These are phyloP conservation scores for Backusella mclennaniae DNA, from an alignment of 192 early-diverging fungal species.

Conservation along the genomic window DNA sequence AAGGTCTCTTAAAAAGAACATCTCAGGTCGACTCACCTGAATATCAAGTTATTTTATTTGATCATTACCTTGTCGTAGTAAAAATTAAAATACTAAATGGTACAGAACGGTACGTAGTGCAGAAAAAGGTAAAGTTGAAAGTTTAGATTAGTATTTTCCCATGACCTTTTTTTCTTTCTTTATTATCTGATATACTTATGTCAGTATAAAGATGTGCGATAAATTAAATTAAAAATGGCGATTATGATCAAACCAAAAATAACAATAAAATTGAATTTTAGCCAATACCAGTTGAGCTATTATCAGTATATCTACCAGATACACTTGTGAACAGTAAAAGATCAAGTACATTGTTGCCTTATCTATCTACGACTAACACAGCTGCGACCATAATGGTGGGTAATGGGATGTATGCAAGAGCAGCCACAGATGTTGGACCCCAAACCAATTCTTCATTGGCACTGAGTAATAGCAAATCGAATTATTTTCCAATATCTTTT, in stretches of 20 bases:
- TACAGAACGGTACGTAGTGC: conserved; percentile 61
- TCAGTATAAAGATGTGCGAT: neutral
- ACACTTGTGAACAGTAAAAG: conserved; percentile 4
- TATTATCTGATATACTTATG: neutral
- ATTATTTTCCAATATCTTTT: conserved; percentile 71
- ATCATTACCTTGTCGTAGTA: conserved; percentile 81
- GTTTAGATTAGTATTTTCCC: neutral
- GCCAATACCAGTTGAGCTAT: conserved; percentile 78
- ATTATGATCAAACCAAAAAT: neutral
- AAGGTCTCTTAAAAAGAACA: conserved; percentile 72
- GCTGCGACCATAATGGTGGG: conserved; percentile 24
- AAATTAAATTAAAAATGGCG: neutral
- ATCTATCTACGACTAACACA: conserved; percentile 16
- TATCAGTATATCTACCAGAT: conserved; percentile 47
- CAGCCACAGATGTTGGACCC: conserved; percentile 21
- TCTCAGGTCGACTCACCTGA: conserved; percentile 58
- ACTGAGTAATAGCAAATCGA: conserved; percentile 25
- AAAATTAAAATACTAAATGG: conserved; percentile 51
- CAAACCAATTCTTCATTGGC: neutral
- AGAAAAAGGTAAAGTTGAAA: conserved; percentile 41
- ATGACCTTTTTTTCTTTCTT: neutral
- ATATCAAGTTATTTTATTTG: conserved; percentile 82
- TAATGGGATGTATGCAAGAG: conserved; percentile 34
- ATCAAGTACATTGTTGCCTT: conserved; percentile 26
- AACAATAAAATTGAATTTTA: conserved; percentile 34